These are phyloP conservation scores for Phaseolus coccineus DNA, from an alignment of 331 rosid species.

Conservation along the genomic window DNA sequence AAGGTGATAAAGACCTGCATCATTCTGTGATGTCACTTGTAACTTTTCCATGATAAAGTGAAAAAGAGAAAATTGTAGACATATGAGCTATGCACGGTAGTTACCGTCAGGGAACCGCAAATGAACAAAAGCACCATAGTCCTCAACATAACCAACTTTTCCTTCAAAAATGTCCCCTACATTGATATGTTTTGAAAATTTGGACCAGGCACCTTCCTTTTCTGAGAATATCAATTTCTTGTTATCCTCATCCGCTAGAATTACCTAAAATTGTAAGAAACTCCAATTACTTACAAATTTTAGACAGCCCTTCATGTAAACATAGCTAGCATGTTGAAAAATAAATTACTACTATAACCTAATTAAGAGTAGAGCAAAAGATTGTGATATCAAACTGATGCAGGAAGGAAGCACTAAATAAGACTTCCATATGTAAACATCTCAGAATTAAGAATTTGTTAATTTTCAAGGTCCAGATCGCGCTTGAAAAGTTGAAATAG, in stretches of 20 bases:
- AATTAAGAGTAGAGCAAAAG: conserved; percentile 26
- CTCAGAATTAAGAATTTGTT: background rate
- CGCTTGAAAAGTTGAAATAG: conserved; percentile 24
- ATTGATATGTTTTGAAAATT: conserved; percentile 66
- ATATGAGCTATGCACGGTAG: conserved; percentile 15
- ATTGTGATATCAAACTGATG: conserved; percentile 9
- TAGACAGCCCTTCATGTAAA: conserved; percentile 29
- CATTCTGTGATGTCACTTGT: conserved; percentile 56
- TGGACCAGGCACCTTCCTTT: conserved; percentile 88
- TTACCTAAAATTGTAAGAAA: conserved; percentile 66
- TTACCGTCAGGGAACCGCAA: conserved; percentile 85
- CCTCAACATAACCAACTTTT: conserved; percentile 76
- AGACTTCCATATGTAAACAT: conserved; percentile 3
- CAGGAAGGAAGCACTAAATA: conserved; percentile 27
- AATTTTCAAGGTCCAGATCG: conserved; percentile 31
- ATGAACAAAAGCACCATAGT: conserved; percentile 91
- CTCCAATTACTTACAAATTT: conserved; percentile 44
- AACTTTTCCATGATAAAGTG: conserved; percentile 39
- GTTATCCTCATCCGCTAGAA: conserved; percentile 76
- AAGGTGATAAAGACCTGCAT: conserved; percentile 88
- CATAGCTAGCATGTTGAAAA: background rate
- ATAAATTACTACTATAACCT: background rate
- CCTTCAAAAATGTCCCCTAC: conserved; percentile 81
- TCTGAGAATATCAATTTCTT: conserved; percentile 80
- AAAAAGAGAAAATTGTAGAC: conserved; percentile 5